phyloP scores from a whole-genome alignment of 2,329 filamentous ascomycete genomes.

The Trichoderma gracile region DNA sequence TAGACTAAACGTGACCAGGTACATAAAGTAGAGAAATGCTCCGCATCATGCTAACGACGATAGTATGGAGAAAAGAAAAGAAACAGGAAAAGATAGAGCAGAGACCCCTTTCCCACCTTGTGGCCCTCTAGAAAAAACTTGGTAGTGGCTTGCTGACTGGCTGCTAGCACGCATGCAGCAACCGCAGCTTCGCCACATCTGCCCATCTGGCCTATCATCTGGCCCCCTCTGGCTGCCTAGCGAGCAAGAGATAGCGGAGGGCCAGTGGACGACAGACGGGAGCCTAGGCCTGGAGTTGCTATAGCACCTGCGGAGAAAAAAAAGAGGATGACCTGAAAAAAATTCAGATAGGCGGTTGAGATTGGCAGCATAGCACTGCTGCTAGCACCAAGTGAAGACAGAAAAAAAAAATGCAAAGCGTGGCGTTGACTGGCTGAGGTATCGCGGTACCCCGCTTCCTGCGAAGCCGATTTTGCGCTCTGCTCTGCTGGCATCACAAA shows the following conservation, averaged over 20 bases:
- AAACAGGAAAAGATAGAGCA: not conserved
- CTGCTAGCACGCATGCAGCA: constrained; percentile 15
- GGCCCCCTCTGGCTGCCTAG: constrained; percentile 1
- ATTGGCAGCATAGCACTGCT: too few relatives aligned
- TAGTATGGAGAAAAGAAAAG: not conserved
- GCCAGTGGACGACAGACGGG: constrained; percentile 1
- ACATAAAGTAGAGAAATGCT: constrained; percentile 11
- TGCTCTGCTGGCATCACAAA: constrained; percentile 26
- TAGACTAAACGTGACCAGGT: not conserved
- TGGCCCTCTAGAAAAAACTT: too few relatives aligned
- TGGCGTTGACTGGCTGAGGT: constrained; percentile 24
- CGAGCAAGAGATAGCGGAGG: not conserved
- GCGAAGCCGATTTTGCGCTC: constrained; percentile 26
- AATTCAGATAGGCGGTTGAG: constrained; percentile 1
- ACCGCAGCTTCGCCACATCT: constrained; percentile 21
- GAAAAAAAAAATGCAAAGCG: constrained; percentile 11
- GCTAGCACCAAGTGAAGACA: not conserved
- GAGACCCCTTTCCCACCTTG: constrained; percentile 5
- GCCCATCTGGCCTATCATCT: constrained; percentile 2
- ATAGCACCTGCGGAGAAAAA: constrained; percentile 19
- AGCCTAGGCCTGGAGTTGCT: constrained; percentile 8
- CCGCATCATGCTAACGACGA: constrained; percentile 14
- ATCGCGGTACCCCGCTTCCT: constrained; percentile 27
- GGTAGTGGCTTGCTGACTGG: not conserved
- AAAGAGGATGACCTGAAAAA: not conserved